Evolutionary conservation across 441 rosid species (phyloP), one percentile per base, ranked within the genome.

Genomic region (Corymbia citriodora): DNA sequence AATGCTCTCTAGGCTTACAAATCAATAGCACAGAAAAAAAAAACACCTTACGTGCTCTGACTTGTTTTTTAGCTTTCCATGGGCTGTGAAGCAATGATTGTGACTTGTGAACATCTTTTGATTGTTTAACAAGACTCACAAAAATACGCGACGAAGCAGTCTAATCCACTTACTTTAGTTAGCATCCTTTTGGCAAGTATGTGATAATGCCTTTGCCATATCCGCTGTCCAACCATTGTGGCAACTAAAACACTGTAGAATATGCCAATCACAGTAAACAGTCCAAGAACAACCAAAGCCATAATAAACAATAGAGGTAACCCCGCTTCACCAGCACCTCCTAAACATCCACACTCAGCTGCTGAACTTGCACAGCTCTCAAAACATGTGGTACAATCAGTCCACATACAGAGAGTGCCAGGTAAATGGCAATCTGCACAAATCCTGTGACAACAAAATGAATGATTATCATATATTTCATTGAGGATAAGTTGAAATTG

Each of bases 361-460:
- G 96, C 97, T 88, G 99, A 94, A 92, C 99, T 96, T 79, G 99
- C 99, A 93, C 99, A 97, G 89, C 98, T 94, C 94, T 98, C 99
- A 79, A 96, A 96, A 95, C 99, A 97, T 65, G 99, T 95, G 15
- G 99, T 97, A 91, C 99, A 98, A 94, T 98, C 99, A 50, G 99
- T 97, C 99, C 99, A 98, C 98, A 98, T 96, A 89, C 99, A 98
- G 85, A 98, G 95, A n/a, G 99, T 98, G 59, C 99, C 99, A 12
- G 99, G 99, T 90, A 98, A 94, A 94, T 98, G 99, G 91, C 99
- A 98, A 93, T 98, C 99, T 18, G 99, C 97, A 94, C 99, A 98
- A 91, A 98, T 92, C 90, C 99, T 98, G 96, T 94, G 72, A 93
- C 49, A 12, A 86, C 88, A 40, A 53, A 90, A 82, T 53, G 87